Evolutionary conservation across 192 early-diverging fungal species (phyloP).

Genomic region (Phlyctochytrium planicorne): DNA sequence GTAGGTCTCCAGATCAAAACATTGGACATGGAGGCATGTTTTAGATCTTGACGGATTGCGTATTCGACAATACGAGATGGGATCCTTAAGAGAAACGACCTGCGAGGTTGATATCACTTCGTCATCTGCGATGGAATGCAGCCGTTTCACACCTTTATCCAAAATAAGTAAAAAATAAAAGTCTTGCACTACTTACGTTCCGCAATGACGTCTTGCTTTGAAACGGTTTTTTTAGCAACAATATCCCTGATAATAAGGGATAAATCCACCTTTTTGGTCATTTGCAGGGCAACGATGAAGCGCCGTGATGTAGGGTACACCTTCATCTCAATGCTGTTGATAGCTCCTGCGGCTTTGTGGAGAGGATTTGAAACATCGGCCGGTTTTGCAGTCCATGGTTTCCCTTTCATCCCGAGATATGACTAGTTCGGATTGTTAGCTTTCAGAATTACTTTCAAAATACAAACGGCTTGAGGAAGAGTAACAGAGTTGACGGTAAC

Average conservation of each 20-base stretch:
- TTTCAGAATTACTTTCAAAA: no score
- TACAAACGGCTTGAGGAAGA: constrained; percentile 9
- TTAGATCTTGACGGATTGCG: constrained; percentile 4
- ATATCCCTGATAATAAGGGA: no score
- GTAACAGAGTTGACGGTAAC: constrained; percentile 12
- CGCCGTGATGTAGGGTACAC: constrained; percentile 7
- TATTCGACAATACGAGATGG: constrained; percentile 13
- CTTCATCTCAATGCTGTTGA: constrained; percentile 15
- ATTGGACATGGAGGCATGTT: constrained; percentile 21
- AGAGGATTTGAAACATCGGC: constrained; percentile 16
- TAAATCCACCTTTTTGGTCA: constrained; percentile 4
- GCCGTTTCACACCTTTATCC: no score
- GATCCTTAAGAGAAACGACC: constrained; percentile 22
- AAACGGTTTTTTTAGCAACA: no score
- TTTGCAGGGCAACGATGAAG: constrained; percentile 9
- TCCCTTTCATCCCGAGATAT: constrained; percentile 24
- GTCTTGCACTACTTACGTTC: no score
- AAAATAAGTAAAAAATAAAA: no score
- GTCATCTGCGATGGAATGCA: not conserved
- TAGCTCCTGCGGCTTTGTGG: constrained; percentile 1
- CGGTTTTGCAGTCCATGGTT: constrained; percentile 26
- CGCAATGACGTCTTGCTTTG: no score
- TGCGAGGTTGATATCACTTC: constrained; percentile 15
- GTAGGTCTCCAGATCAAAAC: constrained; percentile 28
- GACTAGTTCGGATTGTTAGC: no score